Conservation (phyloP, 83 land plant species). For the Thuja plicata region DNA sequence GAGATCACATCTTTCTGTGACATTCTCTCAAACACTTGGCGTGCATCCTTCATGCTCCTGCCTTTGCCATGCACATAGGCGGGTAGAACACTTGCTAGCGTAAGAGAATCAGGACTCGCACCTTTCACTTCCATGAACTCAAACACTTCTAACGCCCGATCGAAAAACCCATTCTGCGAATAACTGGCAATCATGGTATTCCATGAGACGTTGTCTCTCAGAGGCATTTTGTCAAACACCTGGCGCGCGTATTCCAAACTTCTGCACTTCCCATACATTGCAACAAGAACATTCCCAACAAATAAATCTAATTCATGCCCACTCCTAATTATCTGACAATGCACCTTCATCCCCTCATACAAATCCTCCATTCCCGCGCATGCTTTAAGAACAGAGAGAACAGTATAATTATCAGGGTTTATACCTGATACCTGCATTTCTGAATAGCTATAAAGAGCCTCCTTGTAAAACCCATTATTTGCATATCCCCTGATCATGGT, state of each 20-base stretch:
- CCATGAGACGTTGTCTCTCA: slow-evolving; percentile 45
- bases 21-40: slow-evolving; percentile 9
- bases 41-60: neutral
- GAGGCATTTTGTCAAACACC: slow-evolving; percentile 42
- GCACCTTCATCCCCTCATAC: slow-evolving; percentile 30
- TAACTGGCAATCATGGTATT: slow-evolving; percentile 49
- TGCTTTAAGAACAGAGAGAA: slow-evolving; percentile 38
- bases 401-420: slow-evolving; percentile 42
- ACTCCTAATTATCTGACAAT: slow-evolving; percentile 17
- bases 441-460: slow-evolving; percentile 26
- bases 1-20: neutral
- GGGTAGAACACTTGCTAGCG: slow-evolving; percentile 4
- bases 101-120: neutral
- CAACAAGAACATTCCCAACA: slow-evolving; percentile 34
- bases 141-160: slow-evolving; percentile 37
- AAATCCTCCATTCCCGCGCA: slow-evolving; percentile 24
- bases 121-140: slow-evolving; percentile 12
- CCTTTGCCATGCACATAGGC: neutral
- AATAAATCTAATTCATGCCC: slow-evolving; percentile 34
- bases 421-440: slow-evolving; percentile 11
- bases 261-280: slow-evolving; percentile 55
- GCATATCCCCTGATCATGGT: slow-evolving; percentile 55
- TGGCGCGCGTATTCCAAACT: slow-evolving; percentile 26
- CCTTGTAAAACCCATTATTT: slow-evolving; percentile 12
- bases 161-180: slow-evolving; percentile 27